Percentiles rank a stretch among this genome's conserved stretches.
These are phyloP conservation scores for Coemansia sp. DNA, from an alignment of 192 early-diverging fungal genomes.

Conservation along the genomic window DNA sequence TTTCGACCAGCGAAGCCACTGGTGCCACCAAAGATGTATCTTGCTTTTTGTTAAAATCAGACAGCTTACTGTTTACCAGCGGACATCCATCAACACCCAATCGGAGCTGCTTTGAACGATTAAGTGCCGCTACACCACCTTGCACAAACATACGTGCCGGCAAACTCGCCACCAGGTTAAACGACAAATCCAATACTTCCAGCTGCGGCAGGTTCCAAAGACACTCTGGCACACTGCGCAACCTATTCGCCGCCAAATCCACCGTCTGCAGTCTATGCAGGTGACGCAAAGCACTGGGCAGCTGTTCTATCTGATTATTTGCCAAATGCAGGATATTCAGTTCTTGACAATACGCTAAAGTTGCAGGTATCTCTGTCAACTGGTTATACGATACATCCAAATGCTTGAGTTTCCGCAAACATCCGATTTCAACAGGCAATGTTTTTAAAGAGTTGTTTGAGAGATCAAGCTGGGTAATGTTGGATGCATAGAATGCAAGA, in stretches of 20 bases:
- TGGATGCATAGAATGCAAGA: slow-evolving; percentile 10
- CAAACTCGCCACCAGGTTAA: slow-evolving; percentile 23
- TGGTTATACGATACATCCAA: slow-evolving; percentile 27
- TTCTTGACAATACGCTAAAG: slow-evolving; percentile 24
- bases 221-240: slow-evolving; percentile 14
- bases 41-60: too few relatives aligned
- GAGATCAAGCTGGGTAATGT: slow-evolving; percentile 16
- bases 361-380: slow-evolving; percentile 18
- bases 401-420: slow-evolving; percentile 19
- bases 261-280: slow-evolving; percentile 9
- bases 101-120: slow-evolving; percentile 4
- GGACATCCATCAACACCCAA: slow-evolving; percentile 31
- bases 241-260: slow-evolving; percentile 12
- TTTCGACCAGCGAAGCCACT: slow-evolving; percentile 31
- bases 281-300: slow-evolving; percentile 31
- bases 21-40: too few relatives aligned
- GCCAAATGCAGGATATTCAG: slow-evolving; percentile 12
- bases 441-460: slow-evolving; percentile 17
- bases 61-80: too few relatives aligned
- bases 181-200: slow-evolving; percentile 14
- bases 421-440: slow-evolving; percentile 37
- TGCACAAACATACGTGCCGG: slow-evolving; percentile 33
- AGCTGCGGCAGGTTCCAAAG: slow-evolving; percentile 15
- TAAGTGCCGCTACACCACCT: slow-evolving; percentile 21
- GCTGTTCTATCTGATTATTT: slow-evolving; percentile 8